Base-by-base conservation (phyloP, 2,329 filamentous ascomycete species). In the Penicillium sp. region DNA sequence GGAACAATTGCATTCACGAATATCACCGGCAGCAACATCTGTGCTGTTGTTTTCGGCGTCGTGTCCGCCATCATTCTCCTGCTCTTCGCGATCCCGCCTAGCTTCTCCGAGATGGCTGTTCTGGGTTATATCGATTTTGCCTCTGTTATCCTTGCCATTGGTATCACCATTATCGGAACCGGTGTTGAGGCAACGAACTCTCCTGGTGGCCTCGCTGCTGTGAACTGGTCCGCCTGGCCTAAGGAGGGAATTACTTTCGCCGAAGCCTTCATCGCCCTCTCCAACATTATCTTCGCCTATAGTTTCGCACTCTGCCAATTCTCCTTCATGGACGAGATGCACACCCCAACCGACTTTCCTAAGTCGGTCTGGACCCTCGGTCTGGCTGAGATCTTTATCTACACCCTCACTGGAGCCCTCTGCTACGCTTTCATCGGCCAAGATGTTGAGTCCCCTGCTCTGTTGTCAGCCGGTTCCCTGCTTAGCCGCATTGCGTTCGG, bases 291-390 rank as follows among this genome's bases (percentile, higher is more conserved):
- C 15, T 47, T 47, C 11, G 44, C 44, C 12, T 47, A 47, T 15
- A 31, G 26, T n/a, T 47, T 47, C 20, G 44, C 44, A 18, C 25
- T 33, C n/a, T 47, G 44, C 20, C 44, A 47, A 33, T 31, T 47
- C 27, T 47, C 44, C 18, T 47, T 47, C 20, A 47, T 47, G 44
- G 44, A 47, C 18, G 44, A 47, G 23, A 47, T 47, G 44, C 44
- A 47, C 26, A 47, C 44, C 12, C 44, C 44, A 8, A 29, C 18
- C 6, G 44, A 47, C 15, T 47, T 47, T 27, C 25, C 27, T 27
- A 47, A 47, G 26, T 47, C 44, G 12, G 23, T 47, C 18, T 47
- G 44, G 44, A 27, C 44, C 18, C 26, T 47, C 6, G 44, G 44
- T 33, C 18, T 47, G 15, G 26, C 27, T 20, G 44, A 47, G 44